Conservation (phyloP, 2,329 filamentous ascomycete species). For the Teratosphaeriaceae sp. region DNA sequence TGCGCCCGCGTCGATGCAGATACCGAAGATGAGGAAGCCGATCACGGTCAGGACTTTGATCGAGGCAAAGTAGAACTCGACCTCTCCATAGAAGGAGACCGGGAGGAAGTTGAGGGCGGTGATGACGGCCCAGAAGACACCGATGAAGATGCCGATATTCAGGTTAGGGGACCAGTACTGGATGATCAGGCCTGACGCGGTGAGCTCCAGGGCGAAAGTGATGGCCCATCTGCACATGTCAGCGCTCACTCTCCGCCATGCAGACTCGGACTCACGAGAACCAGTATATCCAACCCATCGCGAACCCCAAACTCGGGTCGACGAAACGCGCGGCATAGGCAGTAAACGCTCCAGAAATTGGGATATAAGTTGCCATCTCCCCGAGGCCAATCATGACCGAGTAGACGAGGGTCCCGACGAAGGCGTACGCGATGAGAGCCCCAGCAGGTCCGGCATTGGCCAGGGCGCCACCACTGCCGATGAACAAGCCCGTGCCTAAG, state of each 20-base stretch:
- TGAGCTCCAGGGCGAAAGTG: conserved; percentile 27
- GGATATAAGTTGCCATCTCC: conserved; percentile 57
- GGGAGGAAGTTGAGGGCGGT: conserved; percentile 65
- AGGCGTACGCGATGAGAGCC: conserved; percentile 38
- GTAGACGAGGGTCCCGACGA: conserved; percentile 41
- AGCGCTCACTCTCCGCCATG: no score
- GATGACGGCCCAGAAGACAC: conserved; percentile 73
- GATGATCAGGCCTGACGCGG: conserved; percentile 21
- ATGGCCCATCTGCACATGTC: conserved; percentile 38
- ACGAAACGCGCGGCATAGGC: conserved; percentile 37
- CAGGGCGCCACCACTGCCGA: conserved; percentile 34
- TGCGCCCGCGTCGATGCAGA: conserved; percentile 35
- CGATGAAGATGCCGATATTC: conserved; percentile 69
- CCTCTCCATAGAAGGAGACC: conserved; percentile 42
- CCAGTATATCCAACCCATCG: conserved; percentile 31
- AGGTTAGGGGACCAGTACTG: conserved; percentile 34
- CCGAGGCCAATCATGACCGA: conserved; percentile 44
- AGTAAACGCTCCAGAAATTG: conserved; percentile 49
- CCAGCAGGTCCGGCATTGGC: conserved; percentile 36
- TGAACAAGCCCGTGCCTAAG: conserved; percentile 35
- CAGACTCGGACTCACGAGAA: no score
- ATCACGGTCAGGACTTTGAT: conserved; percentile 63
- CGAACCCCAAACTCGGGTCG: conserved; percentile 31
- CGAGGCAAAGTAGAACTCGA: conserved; percentile 18
- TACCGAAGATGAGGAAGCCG: conserved; percentile 37